Conservation (phyloP, 345 rosid genomes). For the Sonneratia alba region DNA sequence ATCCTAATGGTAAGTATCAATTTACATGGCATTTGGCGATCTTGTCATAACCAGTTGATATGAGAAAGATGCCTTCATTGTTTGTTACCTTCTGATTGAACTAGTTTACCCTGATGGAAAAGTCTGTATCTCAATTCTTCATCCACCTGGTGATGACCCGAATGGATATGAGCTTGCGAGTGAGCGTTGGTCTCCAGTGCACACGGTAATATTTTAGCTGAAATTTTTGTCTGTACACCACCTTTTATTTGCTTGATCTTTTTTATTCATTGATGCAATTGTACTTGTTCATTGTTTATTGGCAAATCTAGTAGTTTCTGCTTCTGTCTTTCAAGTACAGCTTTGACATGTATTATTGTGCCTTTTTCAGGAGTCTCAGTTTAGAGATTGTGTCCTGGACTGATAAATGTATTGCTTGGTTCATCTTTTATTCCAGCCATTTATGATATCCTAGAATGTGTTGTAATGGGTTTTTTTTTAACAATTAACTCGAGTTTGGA, state of each 20-base stretch:
- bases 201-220: slow-evolving; percentile 38
- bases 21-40: background rate
- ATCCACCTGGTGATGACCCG: slow-evolving; percentile 98
- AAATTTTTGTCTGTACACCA: no score
- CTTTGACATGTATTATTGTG: background rate
- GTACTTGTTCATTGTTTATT: background rate
- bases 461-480: no score
- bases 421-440: no score
- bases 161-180: slow-evolving; percentile 97
- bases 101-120: slow-evolving; percentile 86
- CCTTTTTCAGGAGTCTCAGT: no score
- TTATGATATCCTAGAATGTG: no score
- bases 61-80: background rate
- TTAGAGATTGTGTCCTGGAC: no score
- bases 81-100: slow-evolving; percentile 6
- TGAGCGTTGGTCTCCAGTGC: slow-evolving; percentile 95
- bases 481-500: background rate
- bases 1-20: slow-evolving; percentile 67
- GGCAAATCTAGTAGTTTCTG: background rate
- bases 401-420: background rate
- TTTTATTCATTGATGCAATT: background rate
- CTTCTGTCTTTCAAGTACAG: background rate
- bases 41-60: background rate
- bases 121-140: slow-evolving; percentile 95
- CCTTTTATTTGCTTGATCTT: slow-evolving; percentile 7